Percentiles rank a stretch among this genome's conserved stretches.
These are phyloP conservation scores for Kokia cookei DNA, from an alignment of 441 rosid genomes.

Conservation along the genomic window DNA sequence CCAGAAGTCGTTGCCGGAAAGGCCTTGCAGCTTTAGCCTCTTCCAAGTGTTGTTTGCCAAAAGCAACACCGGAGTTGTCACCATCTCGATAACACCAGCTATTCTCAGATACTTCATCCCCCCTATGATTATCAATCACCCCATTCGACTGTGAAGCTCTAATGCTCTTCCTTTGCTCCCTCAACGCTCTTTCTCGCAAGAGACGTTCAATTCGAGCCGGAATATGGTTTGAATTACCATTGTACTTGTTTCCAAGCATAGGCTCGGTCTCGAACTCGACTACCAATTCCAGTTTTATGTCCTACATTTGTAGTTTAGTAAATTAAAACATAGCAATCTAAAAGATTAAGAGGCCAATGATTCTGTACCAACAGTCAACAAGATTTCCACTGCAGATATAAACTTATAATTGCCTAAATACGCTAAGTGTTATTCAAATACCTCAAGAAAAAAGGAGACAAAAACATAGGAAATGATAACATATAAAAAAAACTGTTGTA, in stretches of 20 bases:
- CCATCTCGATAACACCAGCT: constrained; percentile 45
- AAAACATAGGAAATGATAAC: constrained; percentile 26
- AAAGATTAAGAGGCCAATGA: constrained; percentile 3
- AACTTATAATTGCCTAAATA: not conserved
- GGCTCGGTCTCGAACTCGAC: constrained; percentile 44
- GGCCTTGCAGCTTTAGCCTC: constrained; percentile 62
- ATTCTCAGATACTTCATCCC: constrained; percentile 40
- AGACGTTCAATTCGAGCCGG: constrained; percentile 72
- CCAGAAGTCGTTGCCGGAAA: constrained; percentile 75
- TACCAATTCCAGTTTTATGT: constrained; percentile 21
- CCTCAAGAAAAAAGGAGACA: constrained; percentile 18
- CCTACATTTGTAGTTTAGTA: constrained; percentile 46
- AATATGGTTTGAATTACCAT: constrained; percentile 49
- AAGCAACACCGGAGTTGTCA: constrained; percentile 40
- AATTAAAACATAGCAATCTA: constrained; percentile 14
- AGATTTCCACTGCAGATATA: not conserved
- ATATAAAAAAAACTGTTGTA: constrained; percentile 9
- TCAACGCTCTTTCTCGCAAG: constrained; percentile 56
- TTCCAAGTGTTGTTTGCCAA: constrained; percentile 59
- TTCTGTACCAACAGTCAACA: constrained; percentile 23
- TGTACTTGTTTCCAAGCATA: constrained; percentile 96
- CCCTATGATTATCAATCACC: constrained; percentile 32
- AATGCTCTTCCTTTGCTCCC: constrained; percentile 63
- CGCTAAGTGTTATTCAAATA: constrained; percentile 21
- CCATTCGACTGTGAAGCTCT: constrained; percentile 46